A percentile compares a stretch with the other conserved stretches of the same genome.
phyloP scores from a whole-genome alignment of 371 early-diverging fungal species.

The Mortierella polycephala region DNA sequence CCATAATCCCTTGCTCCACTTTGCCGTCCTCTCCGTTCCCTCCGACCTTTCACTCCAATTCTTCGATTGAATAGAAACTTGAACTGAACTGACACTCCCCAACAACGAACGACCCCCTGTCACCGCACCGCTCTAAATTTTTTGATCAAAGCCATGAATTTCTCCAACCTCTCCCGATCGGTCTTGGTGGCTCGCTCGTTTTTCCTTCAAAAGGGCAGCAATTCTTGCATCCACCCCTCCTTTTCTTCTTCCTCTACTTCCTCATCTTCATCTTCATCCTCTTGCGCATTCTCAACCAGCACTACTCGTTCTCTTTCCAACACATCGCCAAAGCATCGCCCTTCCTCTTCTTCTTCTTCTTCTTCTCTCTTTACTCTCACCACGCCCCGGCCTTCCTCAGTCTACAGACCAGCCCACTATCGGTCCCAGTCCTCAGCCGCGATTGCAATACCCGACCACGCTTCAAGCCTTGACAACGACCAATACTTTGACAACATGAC shows the following conservation, averaged over 20 bases:
- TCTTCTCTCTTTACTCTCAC: slow-evolving; percentile 15
- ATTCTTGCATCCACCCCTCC: slow-evolving; percentile 11
- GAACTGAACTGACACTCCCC: background rate
- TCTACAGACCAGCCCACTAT: background rate
- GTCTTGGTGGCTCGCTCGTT: slow-evolving; percentile 6
- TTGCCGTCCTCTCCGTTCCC: slow-evolving; percentile 9
- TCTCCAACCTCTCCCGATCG: slow-evolving; percentile 21
- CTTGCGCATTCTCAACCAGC: slow-evolving; percentile 2
- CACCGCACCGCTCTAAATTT: background rate
- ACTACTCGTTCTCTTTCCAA: slow-evolving; percentile 2
- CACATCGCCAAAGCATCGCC: background rate
- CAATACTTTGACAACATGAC: slow-evolving; percentile 40
- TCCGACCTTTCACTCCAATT: slow-evolving; percentile 8
- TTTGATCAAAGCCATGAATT: slow-evolving; percentile 9
- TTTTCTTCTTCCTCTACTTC: slow-evolving; percentile 15
- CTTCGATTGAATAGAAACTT: too few species aligned
- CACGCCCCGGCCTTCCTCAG: slow-evolving; percentile 5
- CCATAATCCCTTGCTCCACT: slow-evolving; percentile 4
- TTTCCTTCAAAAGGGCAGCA: slow-evolving; percentile 24
- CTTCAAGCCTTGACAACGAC: background rate
- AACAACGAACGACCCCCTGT: background rate
- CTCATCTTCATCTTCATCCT: slow-evolving; percentile 1
- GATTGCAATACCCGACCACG: slow-evolving; percentile 17
- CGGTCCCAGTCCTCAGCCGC: slow-evolving; percentile 26
- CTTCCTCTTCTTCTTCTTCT: slow-evolving; percentile 11